phyloP scores from a whole-genome alignment of 1,284 basidiomycete species.

The Ustilago lituana region DNA sequence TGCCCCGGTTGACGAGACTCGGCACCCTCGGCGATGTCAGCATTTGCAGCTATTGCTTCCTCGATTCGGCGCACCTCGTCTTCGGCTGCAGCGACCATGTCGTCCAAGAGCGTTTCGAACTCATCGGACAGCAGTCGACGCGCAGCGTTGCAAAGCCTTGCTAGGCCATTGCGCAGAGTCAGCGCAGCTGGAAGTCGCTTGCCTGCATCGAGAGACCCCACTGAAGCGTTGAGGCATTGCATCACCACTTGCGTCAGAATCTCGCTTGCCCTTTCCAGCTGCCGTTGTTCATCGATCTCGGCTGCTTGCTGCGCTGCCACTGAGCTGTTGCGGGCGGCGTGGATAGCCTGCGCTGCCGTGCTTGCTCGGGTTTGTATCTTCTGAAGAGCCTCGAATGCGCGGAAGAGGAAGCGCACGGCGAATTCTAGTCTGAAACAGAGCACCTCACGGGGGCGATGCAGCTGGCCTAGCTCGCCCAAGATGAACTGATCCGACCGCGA shows the following conservation, averaged over 20 bases:
- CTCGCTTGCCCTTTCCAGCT: conserved; percentile 29
- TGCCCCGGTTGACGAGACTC: background rate
- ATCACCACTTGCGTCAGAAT: conserved; percentile 44
- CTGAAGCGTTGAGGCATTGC: conserved; percentile 40
- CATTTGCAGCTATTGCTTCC: conserved; percentile 8
- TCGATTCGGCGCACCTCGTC: conserved; percentile 30
- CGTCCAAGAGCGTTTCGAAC: conserved; percentile 43
- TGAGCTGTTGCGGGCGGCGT: conserved; percentile 13
- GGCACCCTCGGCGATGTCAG: conserved; percentile 6
- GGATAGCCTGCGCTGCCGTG: conserved; percentile 33
- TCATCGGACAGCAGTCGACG: conserved; percentile 33
- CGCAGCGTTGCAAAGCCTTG: conserved; percentile 38
- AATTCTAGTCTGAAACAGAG: conserved; percentile 40
- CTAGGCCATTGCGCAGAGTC: conserved; percentile 28
- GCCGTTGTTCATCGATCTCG: conserved; percentile 43
- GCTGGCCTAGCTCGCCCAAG: conserved; percentile 16
- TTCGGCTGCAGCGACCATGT: conserved; percentile 37
- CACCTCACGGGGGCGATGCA: conserved; percentile 24
- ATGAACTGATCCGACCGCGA: conserved; percentile 35
- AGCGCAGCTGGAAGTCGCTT: conserved; percentile 13
- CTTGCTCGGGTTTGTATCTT: conserved; percentile 29
- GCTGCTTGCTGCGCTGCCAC: conserved; percentile 22
- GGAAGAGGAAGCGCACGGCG: conserved; percentile 27
- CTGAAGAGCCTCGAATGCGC: conserved; percentile 33
- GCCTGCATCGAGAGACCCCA: conserved; percentile 19